Percentiles rank a stretch among this genome's conserved stretches.
These are phyloP conservation scores for Dendrocalamus latiflorus DNA, from an alignment of 202 grass and related monocot genomes.

Conservation along the genomic window DNA sequence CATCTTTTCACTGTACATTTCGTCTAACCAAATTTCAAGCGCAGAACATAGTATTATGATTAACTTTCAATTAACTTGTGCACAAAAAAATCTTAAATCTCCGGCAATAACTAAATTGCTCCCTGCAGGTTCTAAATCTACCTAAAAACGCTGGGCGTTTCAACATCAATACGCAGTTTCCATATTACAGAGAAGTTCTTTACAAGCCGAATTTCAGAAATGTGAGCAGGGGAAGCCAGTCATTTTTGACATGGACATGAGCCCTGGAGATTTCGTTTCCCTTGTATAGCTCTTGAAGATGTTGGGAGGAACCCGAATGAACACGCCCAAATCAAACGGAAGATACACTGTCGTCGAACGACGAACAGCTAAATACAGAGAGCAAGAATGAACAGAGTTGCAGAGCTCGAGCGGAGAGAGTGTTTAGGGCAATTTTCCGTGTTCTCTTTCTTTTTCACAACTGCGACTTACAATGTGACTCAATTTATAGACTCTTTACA, in stretches of 20 bases:
- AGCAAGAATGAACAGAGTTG: no score
- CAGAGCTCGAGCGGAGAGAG: no score
- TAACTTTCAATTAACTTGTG: not conserved
- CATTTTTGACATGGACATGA: constrained; percentile 92
- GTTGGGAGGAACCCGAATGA: no score
- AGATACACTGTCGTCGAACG: no score
- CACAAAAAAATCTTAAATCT: not conserved
- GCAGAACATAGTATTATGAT: not conserved
- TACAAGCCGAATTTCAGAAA: constrained; percentile 45
- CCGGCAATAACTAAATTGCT: not conserved
- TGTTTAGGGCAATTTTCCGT: no score
- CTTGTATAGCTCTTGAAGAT: constrained; percentile 89
- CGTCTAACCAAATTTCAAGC: not conserved
- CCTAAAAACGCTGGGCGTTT: constrained; percentile 44
- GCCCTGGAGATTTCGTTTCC: constrained; percentile 80
- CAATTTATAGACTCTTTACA: no score
- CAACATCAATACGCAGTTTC: constrained; percentile 60
- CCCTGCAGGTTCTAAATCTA: constrained; percentile 63
- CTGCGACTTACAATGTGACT: no score
- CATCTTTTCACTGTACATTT: not conserved
- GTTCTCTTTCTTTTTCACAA: no score
- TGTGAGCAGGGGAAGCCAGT: constrained; percentile 34
- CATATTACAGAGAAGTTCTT: constrained; percentile 58
- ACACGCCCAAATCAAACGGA: no score
- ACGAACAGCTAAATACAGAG: no score